Evolutionary conservation across 192 early-diverging fungal genomes (phyloP).

Genomic region (Coemansia sp.): DNA sequence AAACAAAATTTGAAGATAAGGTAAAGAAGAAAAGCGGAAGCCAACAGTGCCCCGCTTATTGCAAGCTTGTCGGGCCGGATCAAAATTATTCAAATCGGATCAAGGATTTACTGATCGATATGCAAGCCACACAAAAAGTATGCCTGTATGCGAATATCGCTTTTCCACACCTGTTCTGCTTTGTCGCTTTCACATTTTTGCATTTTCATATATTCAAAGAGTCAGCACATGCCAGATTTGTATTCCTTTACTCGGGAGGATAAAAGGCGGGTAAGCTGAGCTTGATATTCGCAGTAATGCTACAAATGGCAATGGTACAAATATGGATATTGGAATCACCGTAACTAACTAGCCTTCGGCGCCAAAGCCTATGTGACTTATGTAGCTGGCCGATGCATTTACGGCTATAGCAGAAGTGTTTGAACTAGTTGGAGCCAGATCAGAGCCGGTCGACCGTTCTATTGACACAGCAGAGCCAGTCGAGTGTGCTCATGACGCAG

Average conservation of each 20-base stretch:
- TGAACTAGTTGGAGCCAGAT: background rate
- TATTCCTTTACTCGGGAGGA: background rate
- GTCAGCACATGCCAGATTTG: background rate
- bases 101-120: background rate
- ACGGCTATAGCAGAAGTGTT: background rate
- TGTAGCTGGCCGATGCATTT: background rate
- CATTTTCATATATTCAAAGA: background rate
- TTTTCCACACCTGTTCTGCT: background rate
- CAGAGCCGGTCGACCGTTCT: background rate
- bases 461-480: background rate
- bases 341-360: background rate
- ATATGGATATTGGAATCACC: background rate
- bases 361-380: background rate
- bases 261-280: background rate
- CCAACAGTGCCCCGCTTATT: background rate
- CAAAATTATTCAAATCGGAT: background rate
- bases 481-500: no score
- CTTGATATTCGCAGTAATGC: background rate
- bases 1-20: background rate
- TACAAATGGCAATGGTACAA: background rate
- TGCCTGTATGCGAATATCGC: background rate
- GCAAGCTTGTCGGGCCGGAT: background rate
- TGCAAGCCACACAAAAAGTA: background rate
- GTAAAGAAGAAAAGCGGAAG: background rate
- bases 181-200: background rate